Percentiles rank a stretch among this genome's conserved stretches.
Conservation (phyloP, 2,329 filamentous ascomycete species). For the Fusarium brevicatenulatum region DNA sequence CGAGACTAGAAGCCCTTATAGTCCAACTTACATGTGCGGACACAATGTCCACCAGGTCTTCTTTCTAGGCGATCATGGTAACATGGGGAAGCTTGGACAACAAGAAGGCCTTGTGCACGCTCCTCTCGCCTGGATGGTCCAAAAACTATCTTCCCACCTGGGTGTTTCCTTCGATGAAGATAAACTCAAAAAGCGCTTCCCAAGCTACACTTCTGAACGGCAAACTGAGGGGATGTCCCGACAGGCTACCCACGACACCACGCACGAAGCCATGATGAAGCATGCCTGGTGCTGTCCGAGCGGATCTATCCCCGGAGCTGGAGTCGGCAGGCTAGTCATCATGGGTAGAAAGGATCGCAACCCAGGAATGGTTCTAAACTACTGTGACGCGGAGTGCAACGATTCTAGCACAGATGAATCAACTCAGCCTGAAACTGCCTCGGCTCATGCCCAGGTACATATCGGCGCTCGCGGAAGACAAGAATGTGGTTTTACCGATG, state of each 20-base stretch:
- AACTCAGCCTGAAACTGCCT: not conserved
- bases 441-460: not conserved
- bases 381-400: fast-evolving
- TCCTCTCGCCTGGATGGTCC: not conserved
- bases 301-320: not conserved
- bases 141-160: not conserved
- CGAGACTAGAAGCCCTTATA: not conserved
- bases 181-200: not conserved
- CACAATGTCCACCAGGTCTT: not conserved
- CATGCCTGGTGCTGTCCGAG: not conserved
- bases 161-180: not conserved
- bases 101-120: not conserved
- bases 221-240: fast-evolving
- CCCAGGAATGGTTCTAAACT: not conserved
- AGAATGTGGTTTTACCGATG: not conserved
- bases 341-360: not conserved
- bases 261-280: not conserved
- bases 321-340: not conserved
- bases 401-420: not conserved
- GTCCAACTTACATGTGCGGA: not conserved
- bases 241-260: fast-evolving
- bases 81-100: not conserved
- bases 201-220: not conserved
- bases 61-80: not conserved
- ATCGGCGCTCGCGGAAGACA: not conserved